These are phyloP conservation scores for Diutina neorugosa DNA, from an alignment of 1,139 yeast genomes.

Conservation along the genomic window DNA sequence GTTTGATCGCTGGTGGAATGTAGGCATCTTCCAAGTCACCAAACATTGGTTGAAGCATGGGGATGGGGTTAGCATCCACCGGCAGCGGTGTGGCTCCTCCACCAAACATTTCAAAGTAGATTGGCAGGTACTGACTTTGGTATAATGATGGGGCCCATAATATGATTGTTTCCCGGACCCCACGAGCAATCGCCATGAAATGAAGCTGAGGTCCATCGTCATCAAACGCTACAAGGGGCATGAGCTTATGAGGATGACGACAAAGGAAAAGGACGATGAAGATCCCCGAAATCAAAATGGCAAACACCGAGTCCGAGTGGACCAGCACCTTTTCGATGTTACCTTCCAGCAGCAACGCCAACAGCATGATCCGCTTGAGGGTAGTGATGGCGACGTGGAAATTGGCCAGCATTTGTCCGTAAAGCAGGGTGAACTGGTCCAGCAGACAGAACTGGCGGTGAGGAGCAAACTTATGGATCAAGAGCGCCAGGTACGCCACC, in stretches of 20 bases:
- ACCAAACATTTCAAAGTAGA: constrained; percentile 8
- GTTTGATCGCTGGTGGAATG: constrained; percentile 9
- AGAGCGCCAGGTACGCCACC: background rate
- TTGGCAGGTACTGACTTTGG: constrained; percentile 12
- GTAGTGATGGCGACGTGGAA: background rate
- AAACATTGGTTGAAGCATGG: constrained; percentile 7
- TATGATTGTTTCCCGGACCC: background rate
- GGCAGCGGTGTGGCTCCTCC: constrained; percentile 6
- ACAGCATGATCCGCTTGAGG: background rate
- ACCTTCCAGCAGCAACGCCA: background rate
- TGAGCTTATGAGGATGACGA: constrained; percentile 19
- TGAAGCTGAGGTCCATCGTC: constrained; percentile 7
- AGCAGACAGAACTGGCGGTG: background rate
- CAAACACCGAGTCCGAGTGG: background rate
- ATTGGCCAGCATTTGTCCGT: background rate
- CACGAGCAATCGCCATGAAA: background rate
- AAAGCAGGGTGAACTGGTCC: background rate
- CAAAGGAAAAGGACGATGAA: constrained; percentile 18
- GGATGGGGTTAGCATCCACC: constrained; percentile 4
- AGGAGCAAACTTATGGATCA: constrained; percentile 3
- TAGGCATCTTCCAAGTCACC: constrained; percentile 6
- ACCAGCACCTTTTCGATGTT: background rate
- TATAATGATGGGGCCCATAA: constrained; percentile 10
- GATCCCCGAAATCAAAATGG: background rate
- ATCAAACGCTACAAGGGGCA: constrained; percentile 18